phyloP scores from a whole-genome alignment of 2,329 filamentous ascomycete genomes.

The Trichoderma koningiopsis region DNA sequence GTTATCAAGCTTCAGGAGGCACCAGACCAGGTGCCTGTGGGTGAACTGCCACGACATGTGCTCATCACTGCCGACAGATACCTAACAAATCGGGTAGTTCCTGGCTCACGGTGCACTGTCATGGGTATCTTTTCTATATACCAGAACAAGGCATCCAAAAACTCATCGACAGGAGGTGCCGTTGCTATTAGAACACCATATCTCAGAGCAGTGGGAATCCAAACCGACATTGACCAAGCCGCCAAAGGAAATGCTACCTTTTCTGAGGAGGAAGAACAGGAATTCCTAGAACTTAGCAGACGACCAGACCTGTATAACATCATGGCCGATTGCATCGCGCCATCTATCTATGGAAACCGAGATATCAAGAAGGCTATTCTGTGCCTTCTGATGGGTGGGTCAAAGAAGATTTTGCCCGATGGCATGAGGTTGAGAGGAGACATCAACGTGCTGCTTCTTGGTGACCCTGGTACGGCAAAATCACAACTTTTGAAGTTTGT shows the following conservation, averaged over 20 bases:
- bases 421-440: slow-evolving; percentile 97
- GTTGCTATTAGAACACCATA: slow-evolving; percentile 97
- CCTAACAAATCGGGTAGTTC: slow-evolving; percentile 91
- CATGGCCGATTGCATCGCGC: slow-evolving; percentile 90
- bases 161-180: slow-evolving; percentile 70
- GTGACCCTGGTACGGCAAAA: slow-evolving; percentile 97
- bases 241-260: slow-evolving; percentile 83
- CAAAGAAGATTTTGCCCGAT: slow-evolving; percentile 96
- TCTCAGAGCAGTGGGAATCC: slow-evolving; percentile 87
- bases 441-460: slow-evolving; percentile 94
- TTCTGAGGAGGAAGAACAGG: slow-evolving; percentile 94
- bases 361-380: slow-evolving; percentile 98
- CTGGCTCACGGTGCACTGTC: slow-evolving; percentile 89
- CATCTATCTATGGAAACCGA: slow-evolving; percentile 92
- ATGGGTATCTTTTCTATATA: slow-evolving; percentile 99
- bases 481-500: slow-evolving; percentile 97
- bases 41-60: slow-evolving; percentile 92
- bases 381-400: slow-evolving; percentile 89
- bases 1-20: slow-evolving; percentile 98
- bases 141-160: slow-evolving; percentile 85
- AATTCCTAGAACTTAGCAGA: slow-evolving; percentile 88
- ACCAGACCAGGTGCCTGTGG: slow-evolving; percentile 94
- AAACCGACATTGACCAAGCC: slow-evolving; percentile 86
- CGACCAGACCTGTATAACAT: slow-evolving; percentile 88
- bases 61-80: slow-evolving; percentile 96